Conservation (phyloP, 2,329 filamentous ascomycete species). For the Trematosphaeria pertusa region DNA sequence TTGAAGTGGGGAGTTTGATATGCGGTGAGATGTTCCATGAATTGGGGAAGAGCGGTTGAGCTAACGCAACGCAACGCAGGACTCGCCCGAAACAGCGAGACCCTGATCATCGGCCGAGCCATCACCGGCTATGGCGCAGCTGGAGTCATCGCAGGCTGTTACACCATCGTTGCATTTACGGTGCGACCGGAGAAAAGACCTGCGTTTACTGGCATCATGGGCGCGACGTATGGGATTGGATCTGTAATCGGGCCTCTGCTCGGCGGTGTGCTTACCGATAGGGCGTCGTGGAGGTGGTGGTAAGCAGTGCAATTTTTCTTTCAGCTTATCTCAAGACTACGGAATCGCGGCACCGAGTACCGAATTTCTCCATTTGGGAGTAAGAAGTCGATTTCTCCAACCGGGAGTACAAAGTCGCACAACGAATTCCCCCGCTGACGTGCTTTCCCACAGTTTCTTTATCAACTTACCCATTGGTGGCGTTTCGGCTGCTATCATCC, state of each 20-base stretch:
- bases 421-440: no score
- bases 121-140: slow-evolving; percentile 47
- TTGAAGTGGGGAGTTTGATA: no score
- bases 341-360: no score
- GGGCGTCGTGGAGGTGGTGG: slow-evolving; percentile 37
- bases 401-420: no score
- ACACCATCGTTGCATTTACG: slow-evolving; percentile 51
- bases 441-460: no score
- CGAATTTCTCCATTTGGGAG: no score
- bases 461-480: slow-evolving; percentile 48
- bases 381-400: no score
- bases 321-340: no score
- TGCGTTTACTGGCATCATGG: slow-evolving; percentile 45
- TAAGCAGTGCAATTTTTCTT: no score
- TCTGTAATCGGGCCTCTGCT: slow-evolving; percentile 27
- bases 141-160: slow-evolving; percentile 32
- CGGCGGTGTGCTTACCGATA: slow-evolving; percentile 46
- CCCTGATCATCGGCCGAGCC: slow-evolving; percentile 49
- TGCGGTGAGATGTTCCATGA: no score
- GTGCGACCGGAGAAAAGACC: slow-evolving; percentile 51
- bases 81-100: slow-evolving; percentile 42
- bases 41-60: no score
- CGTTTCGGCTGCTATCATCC: slow-evolving; percentile 42
- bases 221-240: slow-evolving; percentile 10
- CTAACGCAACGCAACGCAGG: slow-evolving; percentile 23